A percentile compares a stretch with the other conserved stretches of the same genome.
Evolutionary conservation across 2,329 filamentous ascomycete species (phyloP).

Genomic region (Fusarium anthophilum): DNA sequence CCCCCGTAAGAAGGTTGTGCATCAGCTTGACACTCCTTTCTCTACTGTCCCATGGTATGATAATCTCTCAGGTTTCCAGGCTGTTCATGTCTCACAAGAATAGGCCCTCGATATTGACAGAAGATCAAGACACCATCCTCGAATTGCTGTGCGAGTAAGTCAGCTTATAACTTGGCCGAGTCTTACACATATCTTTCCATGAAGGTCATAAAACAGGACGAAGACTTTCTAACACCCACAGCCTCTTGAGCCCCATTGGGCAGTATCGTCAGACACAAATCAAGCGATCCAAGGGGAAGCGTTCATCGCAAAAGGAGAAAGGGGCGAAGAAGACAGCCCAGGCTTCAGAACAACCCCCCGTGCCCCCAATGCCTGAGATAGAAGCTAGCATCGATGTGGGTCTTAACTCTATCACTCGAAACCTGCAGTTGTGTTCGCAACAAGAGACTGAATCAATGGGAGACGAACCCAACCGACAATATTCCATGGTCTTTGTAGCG

Average conservation of each 20-base stretch:
- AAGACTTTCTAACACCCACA: conserved; percentile 44
- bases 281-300: conserved; percentile 69
- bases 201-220: background rate
- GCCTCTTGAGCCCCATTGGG: conserved; percentile 71
- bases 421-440: conserved; percentile 59
- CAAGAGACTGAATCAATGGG: background rate
- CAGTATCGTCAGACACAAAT: conserved; percentile 65
- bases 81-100: background rate
- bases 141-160: conserved; percentile 73
- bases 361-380: conserved; percentile 58
- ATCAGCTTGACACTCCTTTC: conserved; percentile 73
- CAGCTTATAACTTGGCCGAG: background rate
- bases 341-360: conserved; percentile 43
- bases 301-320: conserved; percentile 61
- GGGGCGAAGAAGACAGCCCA: conserved; percentile 43
- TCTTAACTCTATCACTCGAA: conserved; percentile 69
- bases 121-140: conserved; percentile 71
- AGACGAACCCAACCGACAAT: conserved; percentile 40
- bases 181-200: background rate
- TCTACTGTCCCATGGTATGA: conserved; percentile 67
- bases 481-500: conserved; percentile 66
- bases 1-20: conserved; percentile 65
- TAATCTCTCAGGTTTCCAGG: background rate
- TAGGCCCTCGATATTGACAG: conserved; percentile 68
- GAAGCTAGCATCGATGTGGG: conserved; percentile 70